These are phyloP conservation scores for Microcyclospora pomicola DNA, from an alignment of 2,329 filamentous ascomycete genomes.

Conservation along the genomic window DNA sequence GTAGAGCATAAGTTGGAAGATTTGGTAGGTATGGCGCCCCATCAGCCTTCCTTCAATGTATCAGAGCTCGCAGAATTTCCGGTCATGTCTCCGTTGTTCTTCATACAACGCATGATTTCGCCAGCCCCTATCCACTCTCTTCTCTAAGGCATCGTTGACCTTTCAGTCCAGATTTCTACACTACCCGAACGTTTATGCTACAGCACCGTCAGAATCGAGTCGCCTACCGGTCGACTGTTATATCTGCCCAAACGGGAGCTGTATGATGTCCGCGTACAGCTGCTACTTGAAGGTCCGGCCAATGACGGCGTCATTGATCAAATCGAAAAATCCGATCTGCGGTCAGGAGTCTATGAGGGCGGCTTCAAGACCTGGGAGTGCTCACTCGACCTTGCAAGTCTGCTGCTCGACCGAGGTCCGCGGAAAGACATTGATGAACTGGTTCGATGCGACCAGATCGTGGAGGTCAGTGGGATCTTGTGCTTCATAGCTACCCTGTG, in stretches of 20 bases:
- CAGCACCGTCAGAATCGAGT: conserved; percentile 44
- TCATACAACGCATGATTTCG: conserved; percentile 1
- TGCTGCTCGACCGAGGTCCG: conserved; percentile 37
- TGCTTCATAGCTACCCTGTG: background rate
- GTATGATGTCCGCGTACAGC: conserved; percentile 67
- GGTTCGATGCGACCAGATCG: conserved; percentile 33
- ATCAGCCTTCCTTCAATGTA: background rate
- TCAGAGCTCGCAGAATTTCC: background rate
- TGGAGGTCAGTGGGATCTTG: conserved; percentile 26
- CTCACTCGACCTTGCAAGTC: conserved; percentile 63
- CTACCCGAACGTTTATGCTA: conserved; percentile 66
- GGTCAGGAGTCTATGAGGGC: conserved; percentile 71
- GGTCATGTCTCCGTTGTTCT: background rate
- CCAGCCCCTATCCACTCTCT: background rate
- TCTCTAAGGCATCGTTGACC: conserved; percentile 1
- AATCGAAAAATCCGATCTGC: conserved; percentile 58
- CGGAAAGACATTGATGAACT: conserved; percentile 37
- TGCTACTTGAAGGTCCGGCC: conserved; percentile 53
- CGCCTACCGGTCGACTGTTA: conserved; percentile 42
- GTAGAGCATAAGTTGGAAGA: conserved; percentile 29
- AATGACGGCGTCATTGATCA: conserved; percentile 41
- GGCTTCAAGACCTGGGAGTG: conserved; percentile 88
- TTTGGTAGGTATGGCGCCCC: conserved; percentile 28
- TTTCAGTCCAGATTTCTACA: conserved; percentile 31
- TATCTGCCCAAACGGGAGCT: conserved; percentile 59